Percentiles rank a stretch among this genome's conserved stretches.
These are phyloP conservation scores for Fraxinus quadrangulata DNA, from an alignment of 257 asterid genomes.

Conservation along the genomic window DNA sequence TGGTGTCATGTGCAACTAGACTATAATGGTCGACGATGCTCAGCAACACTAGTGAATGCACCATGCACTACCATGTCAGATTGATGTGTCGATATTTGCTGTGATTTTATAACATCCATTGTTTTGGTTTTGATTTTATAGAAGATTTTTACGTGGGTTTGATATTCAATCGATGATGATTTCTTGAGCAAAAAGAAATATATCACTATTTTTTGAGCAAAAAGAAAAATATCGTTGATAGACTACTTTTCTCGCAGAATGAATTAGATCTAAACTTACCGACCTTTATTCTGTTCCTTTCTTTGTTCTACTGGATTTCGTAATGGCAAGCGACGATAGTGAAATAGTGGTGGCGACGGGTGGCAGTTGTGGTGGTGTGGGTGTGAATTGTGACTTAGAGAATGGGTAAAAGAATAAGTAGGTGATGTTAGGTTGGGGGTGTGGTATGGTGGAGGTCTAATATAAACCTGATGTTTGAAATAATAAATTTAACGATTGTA, in stretches of 20 bases:
- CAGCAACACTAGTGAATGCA: conserved; percentile 86
- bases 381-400: too few species aligned
- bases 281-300: neutral
- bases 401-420: too few species aligned
- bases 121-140: neutral
- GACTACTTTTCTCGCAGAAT: neutral
- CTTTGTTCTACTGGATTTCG: neutral
- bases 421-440: too few species aligned
- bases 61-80: conserved; percentile 79
- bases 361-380: too few species aligned
- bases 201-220: conserved; percentile 23
- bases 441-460: too few species aligned
- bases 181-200: conserved; percentile 20
- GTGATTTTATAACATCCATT: conserved; percentile 86
- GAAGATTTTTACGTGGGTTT: neutral
- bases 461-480: too few species aligned
- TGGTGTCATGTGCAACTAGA: conserved; percentile 85
- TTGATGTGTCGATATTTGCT: conserved; percentile 75
- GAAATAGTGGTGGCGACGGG: too few species aligned
- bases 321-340: too few species aligned
- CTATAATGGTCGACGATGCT: conserved; percentile 96
- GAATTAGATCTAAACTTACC: neutral
- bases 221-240: conserved; percentile 4
- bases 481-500: too few species aligned
- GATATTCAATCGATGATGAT: neutral